Evolutionary conservation across 2,329 filamentous ascomycete species (phyloP).

Genomic region (Apiospora kogelbergensis): DNA sequence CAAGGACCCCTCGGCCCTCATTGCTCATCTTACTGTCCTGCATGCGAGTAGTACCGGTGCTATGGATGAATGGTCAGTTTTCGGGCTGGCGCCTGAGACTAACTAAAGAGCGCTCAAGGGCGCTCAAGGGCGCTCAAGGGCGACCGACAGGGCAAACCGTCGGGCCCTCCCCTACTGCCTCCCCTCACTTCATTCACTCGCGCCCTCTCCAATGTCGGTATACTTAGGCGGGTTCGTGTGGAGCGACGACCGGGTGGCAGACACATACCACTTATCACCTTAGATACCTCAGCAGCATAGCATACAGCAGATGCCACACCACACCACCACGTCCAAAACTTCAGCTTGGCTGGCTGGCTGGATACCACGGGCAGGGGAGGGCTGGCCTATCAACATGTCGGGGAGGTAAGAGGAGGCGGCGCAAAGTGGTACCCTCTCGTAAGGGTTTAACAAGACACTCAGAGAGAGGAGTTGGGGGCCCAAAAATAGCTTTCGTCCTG

Average conservation of each 20-base stretch:
- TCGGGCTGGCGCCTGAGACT: background rate
- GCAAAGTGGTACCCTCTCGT: background rate
- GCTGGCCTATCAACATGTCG: background rate
- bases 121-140: too few species aligned
- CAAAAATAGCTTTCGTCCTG: background rate
- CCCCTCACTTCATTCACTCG: background rate
- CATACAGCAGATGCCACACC: background rate
- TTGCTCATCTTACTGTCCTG: background rate
- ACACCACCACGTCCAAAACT: background rate
- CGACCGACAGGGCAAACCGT: background rate
- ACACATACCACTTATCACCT: background rate
- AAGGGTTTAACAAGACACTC: background rate
- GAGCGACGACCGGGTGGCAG: background rate
- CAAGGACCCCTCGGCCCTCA: background rate
- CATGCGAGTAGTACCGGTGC: background rate
- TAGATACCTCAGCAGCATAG: too few species aligned
- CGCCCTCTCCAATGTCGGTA: background rate
- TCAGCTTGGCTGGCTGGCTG: background rate
- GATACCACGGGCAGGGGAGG: background rate
- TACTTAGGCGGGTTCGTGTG: background rate
- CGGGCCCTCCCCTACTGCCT: background rate
- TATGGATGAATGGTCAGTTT: background rate
- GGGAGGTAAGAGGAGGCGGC: background rate
- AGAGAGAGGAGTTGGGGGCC: slow-evolving; percentile 1
- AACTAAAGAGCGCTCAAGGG: background rate